A percentile compares a stretch with the other conserved stretches of the same genome.
These are phyloP conservation scores for Fusarium gaditjirri DNA, from an alignment of 2,329 filamentous ascomycete species.

Conservation along the genomic window DNA sequence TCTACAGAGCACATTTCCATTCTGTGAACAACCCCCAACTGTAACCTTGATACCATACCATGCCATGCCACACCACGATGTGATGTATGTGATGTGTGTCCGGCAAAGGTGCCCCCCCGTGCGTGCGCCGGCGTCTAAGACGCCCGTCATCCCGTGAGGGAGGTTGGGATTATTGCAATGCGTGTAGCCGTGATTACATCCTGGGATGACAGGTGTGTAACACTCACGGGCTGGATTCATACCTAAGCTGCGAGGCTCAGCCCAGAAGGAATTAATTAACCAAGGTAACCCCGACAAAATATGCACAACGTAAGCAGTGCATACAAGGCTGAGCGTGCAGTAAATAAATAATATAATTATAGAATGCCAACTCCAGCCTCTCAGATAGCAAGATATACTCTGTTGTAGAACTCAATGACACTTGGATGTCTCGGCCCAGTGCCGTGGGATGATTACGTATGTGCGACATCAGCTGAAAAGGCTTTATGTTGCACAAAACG, in stretches of 20 bases:
- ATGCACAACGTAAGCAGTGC: constrained; percentile 25
- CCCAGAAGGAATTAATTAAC: constrained; percentile 12
- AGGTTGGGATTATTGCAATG: constrained; percentile 5
- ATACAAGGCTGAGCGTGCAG: constrained; percentile 15
- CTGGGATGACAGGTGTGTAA: constrained; percentile 27
- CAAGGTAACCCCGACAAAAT: neutral
- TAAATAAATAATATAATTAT: neutral
- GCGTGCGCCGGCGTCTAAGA: constrained; percentile 15
- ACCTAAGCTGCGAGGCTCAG: constrained; percentile 32
- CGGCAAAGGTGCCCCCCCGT: neutral
- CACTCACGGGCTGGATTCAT: constrained; percentile 18
- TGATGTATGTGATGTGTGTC: constrained; percentile 4
- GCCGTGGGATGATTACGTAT: neutral
- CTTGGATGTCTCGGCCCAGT: constrained; percentile 1
- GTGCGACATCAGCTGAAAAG: constrained; percentile 7
- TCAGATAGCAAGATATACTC: neutral
- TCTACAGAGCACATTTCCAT: neutral
- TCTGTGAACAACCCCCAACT: neutral
- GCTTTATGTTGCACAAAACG: constrained; percentile 8
- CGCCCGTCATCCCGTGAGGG: constrained; percentile 11
- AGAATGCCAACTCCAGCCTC: neutral
- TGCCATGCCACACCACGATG: neutral
- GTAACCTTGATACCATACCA: constrained; percentile 10
- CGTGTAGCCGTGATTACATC: neutral
- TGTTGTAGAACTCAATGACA: neutral